phyloP scores from a whole-genome alignment of 805 yeast species.

The Teunomyces atbi region DNA sequence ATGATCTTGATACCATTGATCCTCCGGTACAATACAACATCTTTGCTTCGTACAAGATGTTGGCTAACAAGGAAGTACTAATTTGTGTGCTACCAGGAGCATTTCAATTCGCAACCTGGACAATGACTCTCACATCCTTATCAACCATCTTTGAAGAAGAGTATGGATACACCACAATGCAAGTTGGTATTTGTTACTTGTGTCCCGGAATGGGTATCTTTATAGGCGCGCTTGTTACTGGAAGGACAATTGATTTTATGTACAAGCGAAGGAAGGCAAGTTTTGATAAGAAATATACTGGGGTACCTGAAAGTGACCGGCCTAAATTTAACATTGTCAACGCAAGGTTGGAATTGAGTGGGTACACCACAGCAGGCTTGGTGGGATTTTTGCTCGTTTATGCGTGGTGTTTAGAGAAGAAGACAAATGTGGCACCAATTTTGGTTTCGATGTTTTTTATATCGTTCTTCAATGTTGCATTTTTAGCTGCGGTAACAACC shows the following conservation, averaged over 20 bases:
- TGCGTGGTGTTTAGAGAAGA: conserved; percentile 70
- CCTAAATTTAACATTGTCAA: conserved; percentile 50
- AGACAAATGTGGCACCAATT: conserved; percentile 51
- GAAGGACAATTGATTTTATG: conserved; percentile 53
- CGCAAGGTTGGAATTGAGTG: conserved; percentile 44
- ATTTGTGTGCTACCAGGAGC: conserved; percentile 57
- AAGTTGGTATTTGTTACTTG: conserved; percentile 69
- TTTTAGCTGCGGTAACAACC: conserved; percentile 59
- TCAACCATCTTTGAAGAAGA: conserved; percentile 49
- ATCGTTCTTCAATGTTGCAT: conserved; percentile 58
- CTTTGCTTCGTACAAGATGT: conserved; percentile 40
- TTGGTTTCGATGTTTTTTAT: conserved; percentile 57
- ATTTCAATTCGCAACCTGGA: conserved; percentile 67
- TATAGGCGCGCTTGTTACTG: conserved; percentile 56
- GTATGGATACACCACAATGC: conserved; percentile 52
- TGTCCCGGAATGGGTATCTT: conserved; percentile 72
- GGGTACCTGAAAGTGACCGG: background rate
- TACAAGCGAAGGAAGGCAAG: conserved; percentile 35
- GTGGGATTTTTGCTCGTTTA: conserved; percentile 47
- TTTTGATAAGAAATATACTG: conserved; percentile 22
- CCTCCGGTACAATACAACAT: conserved; percentile 6
- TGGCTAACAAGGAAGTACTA: conserved; percentile 43
- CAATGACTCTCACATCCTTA: conserved; percentile 63
- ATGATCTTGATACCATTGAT: conserved; percentile 10
- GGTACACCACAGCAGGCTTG: background rate